These are phyloP conservation scores for Trichoderma afroharzianum DNA, from an alignment of 2,329 filamentous ascomycete genomes.

Conservation along the genomic window DNA sequence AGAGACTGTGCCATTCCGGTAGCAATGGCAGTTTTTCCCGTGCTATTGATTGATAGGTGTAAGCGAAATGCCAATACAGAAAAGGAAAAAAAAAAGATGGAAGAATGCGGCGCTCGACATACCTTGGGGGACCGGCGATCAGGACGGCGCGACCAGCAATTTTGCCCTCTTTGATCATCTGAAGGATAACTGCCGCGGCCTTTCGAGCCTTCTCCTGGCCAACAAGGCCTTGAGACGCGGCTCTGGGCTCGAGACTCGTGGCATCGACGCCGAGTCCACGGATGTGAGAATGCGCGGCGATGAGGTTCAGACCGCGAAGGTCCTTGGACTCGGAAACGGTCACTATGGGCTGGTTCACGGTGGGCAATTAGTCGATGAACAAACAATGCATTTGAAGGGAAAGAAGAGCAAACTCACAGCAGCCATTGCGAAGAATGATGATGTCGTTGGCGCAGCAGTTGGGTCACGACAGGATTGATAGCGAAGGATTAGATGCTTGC, in stretches of 20 bases:
- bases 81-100: not conserved
- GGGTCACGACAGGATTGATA: conserved; percentile 1
- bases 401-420: conserved; percentile 42
- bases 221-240: conserved; percentile 85
- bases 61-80: not conserved
- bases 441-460: conserved; percentile 5
- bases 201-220: conserved; percentile 96
- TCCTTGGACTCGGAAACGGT: conserved; percentile 95
- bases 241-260: conserved; percentile 82
- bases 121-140: conserved; percentile 89
- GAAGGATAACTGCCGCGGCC: conserved; percentile 89
- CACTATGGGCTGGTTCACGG: conserved; percentile 49
- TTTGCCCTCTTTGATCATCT: conserved; percentile 99
- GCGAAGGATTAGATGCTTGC: not conserved
- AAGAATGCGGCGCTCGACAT: conserved; percentile 22
- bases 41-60: conserved; percentile 49
- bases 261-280: conserved; percentile 90
- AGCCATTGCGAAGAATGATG: conserved; percentile 42
- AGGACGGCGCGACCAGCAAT: conserved; percentile 93
- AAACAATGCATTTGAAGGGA: not conserved
- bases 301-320: conserved; percentile 92
- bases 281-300: conserved; percentile 97
- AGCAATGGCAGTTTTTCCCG: conserved; percentile 95
- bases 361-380: conserved; percentile 1
- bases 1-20: conserved; percentile 99